Conservation (phyloP, 495 filamentous ascomycete species). For the Xylaria bambusicola region DNA sequence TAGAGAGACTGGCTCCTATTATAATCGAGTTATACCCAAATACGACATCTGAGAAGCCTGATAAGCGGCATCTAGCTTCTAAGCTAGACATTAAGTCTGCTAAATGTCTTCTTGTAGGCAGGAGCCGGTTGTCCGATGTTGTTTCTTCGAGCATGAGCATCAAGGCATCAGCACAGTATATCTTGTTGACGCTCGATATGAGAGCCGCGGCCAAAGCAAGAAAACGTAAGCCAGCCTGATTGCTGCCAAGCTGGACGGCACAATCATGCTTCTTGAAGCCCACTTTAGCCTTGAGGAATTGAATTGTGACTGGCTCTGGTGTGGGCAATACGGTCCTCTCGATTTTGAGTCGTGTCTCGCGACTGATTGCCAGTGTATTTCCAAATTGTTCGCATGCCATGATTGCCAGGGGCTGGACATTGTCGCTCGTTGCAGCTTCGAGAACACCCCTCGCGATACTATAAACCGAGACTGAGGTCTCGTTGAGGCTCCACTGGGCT, state of each 20-base stretch:
- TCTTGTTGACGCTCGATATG: not conserved
- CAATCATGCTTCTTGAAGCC: slow-evolving; percentile 22
- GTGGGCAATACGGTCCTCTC: slow-evolving; percentile 15
- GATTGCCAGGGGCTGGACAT: slow-evolving; percentile 22
- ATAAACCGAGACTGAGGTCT: not conserved
- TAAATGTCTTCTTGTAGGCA: not conserved
- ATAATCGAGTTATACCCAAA: not conserved
- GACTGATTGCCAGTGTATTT: slow-evolving; percentile 20
- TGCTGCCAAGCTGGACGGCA: slow-evolving; percentile 21
- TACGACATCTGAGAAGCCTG: not conserved
- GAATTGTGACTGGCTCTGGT: slow-evolving; percentile 3
- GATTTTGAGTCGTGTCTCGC: slow-evolving; percentile 13
- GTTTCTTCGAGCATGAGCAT: not conserved
- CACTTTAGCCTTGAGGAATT: slow-evolving; percentile 18
- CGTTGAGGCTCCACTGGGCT: not conserved
- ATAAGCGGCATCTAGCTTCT: not conserved
- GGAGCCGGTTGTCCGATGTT: not conserved
- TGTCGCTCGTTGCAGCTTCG: slow-evolving; percentile 22
- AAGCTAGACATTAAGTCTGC: not conserved
- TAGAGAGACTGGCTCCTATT: not conserved
- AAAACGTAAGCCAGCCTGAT: slow-evolving; percentile 23
- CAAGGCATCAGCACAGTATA: not conserved
- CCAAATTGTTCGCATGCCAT: slow-evolving; percentile 23
- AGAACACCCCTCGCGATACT: slow-evolving; percentile 5
- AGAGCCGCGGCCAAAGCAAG: slow-evolving; percentile 20